Conservation (phyloP, 1,284 basidiomycete genomes). For the Microbotryum intermedium region DNA sequence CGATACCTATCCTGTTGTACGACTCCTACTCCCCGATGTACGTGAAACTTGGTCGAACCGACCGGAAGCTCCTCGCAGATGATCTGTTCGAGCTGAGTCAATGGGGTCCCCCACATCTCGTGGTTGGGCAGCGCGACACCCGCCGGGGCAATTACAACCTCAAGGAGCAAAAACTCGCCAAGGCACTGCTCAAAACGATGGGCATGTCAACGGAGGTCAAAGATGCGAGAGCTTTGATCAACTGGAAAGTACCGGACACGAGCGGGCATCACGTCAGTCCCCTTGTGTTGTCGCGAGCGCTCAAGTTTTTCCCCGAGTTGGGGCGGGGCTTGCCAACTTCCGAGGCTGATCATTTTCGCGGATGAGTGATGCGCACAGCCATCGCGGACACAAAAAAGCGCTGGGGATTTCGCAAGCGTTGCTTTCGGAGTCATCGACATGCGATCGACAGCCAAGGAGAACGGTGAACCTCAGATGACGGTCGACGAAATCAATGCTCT, state of each 20-base stretch:
- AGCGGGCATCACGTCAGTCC: constrained; percentile 47
- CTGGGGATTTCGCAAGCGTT: constrained; percentile 42
- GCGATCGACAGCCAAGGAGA: constrained; percentile 59
- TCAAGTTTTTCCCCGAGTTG: too few relatives aligned
- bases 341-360: too few relatives aligned
- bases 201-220: constrained; percentile 66
- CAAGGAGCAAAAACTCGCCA: constrained; percentile 84
- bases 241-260: constrained; percentile 76
- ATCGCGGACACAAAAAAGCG: not conserved
- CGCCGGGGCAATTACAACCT: constrained; percentile 81
- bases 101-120: too few relatives aligned
- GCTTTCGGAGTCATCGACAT: constrained; percentile 74
- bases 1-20: constrained; percentile 45
- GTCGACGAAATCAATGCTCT: constrained; percentile 70
- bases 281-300: not conserved
- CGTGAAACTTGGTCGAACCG: constrained; percentile 15
- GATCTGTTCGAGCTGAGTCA: too few relatives aligned
- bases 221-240: constrained; percentile 61
- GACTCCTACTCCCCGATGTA: constrained; percentile 45
- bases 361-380: too few relatives aligned
- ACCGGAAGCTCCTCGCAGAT: too few relatives aligned
- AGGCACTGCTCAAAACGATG: constrained; percentile 78
- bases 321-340: too few relatives aligned
- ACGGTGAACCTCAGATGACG: constrained; percentile 52
- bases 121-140: constrained; percentile 62